These are phyloP conservation scores for Russula sp. DNA, from an alignment of 768 basidiomycete genomes.

Conservation along the genomic window DNA sequence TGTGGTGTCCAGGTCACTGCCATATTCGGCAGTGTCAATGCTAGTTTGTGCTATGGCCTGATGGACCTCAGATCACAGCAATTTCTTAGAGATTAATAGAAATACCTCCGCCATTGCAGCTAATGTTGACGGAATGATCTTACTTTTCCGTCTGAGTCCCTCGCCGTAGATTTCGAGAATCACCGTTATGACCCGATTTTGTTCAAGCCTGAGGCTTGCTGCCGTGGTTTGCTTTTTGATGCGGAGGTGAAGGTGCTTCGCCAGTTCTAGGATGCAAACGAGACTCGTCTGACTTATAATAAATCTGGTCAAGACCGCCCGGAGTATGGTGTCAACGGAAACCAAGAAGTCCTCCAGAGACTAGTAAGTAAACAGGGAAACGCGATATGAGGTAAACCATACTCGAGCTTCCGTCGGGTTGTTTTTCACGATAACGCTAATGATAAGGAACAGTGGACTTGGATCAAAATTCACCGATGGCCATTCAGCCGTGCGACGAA, in stretches of 20 bases:
- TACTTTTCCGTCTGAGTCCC: constrained; percentile 51
- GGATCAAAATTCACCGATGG: constrained; percentile 50
- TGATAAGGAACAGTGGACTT: constrained; percentile 53
- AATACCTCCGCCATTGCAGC: constrained; percentile 54
- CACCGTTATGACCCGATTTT: constrained; percentile 23
- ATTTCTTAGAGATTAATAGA: not conserved
- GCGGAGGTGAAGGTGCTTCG: constrained; percentile 42
- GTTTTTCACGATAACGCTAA: constrained; percentile 52
- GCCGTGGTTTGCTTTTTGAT: constrained; percentile 21
- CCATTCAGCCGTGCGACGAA: constrained; percentile 59
- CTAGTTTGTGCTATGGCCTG: constrained; percentile 38
- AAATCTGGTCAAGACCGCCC: constrained; percentile 51
- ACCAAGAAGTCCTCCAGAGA: constrained; percentile 52
- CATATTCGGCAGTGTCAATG: constrained; percentile 25
- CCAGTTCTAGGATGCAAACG: constrained; percentile 48
- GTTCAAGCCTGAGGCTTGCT: constrained; percentile 16
- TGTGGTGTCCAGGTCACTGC: constrained; percentile 15
- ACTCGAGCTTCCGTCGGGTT: constrained; percentile 60
- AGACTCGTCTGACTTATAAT: constrained; percentile 45
- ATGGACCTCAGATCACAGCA: constrained; percentile 1
- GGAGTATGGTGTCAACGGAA: constrained; percentile 58
- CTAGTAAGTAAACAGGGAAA: constrained; percentile 3
- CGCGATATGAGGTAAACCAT: constrained; percentile 8
- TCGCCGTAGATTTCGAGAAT: constrained; percentile 51
- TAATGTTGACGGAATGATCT: constrained; percentile 49